These are phyloP conservation scores for Sclerotinia glacialis DNA, from an alignment of 2,329 filamentous ascomycete genomes.

Conservation along the genomic window DNA sequence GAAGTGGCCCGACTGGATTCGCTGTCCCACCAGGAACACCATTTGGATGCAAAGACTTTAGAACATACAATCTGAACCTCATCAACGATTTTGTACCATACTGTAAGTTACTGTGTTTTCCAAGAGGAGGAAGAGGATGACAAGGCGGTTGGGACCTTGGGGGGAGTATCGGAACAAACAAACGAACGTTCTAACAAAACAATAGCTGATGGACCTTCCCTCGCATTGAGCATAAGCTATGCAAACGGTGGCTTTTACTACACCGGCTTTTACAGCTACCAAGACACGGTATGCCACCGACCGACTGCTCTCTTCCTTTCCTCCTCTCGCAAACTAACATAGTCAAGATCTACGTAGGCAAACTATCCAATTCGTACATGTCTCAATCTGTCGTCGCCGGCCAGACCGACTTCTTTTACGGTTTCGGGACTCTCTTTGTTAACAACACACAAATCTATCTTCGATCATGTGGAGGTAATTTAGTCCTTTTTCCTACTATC, in stretches of 20 bases:
- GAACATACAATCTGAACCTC: constrained; percentile 66
- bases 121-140: not conserved
- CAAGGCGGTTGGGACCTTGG: not conserved
- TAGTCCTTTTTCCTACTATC: too few relatives aligned
- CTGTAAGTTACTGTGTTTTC: constrained; percentile 23
- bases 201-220: constrained; percentile 49
- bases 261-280: constrained; percentile 64
- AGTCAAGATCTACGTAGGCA: constrained; percentile 58
- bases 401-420: constrained; percentile 67
- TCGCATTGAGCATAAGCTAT: constrained; percentile 59
- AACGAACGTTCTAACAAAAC: not conserved
- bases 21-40: constrained; percentile 59
- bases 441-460: constrained; percentile 53
- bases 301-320: not conserved
- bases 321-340: constrained; percentile 6
- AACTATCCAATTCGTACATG: constrained; percentile 65
- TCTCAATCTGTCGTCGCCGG: constrained; percentile 59
- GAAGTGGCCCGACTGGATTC: constrained; percentile 59
- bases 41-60: constrained; percentile 61
- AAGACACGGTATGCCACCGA: constrained; percentile 54
- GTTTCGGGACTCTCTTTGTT: constrained; percentile 57
- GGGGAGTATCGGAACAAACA: not conserved
- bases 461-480: constrained; percentile 51
- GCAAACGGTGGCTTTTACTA: constrained; percentile 67
- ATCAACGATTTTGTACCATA: constrained; percentile 55